phyloP scores from a whole-genome alignment of 2,329 filamentous ascomycete species.

The Tolypocladium amazonense region DNA sequence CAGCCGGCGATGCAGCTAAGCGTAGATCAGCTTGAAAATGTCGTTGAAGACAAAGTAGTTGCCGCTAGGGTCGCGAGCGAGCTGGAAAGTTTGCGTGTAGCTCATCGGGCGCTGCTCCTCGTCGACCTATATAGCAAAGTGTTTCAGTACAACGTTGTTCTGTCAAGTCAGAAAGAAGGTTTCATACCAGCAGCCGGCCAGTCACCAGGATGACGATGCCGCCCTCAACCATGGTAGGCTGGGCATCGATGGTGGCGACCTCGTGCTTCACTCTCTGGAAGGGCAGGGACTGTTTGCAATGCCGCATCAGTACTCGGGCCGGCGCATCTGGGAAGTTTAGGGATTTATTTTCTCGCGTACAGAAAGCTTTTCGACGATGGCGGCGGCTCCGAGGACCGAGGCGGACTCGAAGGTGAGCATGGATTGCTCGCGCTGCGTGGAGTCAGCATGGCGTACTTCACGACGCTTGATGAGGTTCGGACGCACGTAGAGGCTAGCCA shows the following conservation, averaged over 20 bases:
- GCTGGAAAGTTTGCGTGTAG: conserved; percentile 85
- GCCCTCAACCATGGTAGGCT: conserved; percentile 55
- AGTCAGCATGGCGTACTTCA: conserved; percentile 1
- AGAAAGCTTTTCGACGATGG: conserved; percentile 70
- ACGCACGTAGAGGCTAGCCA: conserved; percentile 73
- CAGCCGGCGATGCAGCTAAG: conserved; percentile 18
- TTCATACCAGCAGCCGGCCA: conserved; percentile 67
- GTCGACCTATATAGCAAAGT: conserved; percentile 53
- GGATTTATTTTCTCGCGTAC: conserved; percentile 38
- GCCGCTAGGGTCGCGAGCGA: conserved; percentile 54
- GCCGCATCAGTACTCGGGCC: background rate
- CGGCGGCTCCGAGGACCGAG: conserved; percentile 49
- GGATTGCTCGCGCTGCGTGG: conserved; percentile 61
- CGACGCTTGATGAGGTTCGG: background rate
- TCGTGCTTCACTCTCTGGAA: conserved; percentile 76
- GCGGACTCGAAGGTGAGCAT: conserved; percentile 88
- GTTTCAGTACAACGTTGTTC: conserved; percentile 1
- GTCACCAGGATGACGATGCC: conserved; percentile 82
- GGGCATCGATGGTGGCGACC: conserved; percentile 69
- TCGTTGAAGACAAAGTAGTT: conserved; percentile 90
- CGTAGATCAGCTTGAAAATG: conserved; percentile 82
- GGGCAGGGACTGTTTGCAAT: conserved; percentile 52
- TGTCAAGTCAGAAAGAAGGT: background rate
- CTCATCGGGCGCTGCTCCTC: conserved; percentile 79
- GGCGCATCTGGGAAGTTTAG: background rate